Base-by-base conservation (phyloP, 2,329 filamentous ascomycete species). In the Penicillium sp. region DNA sequence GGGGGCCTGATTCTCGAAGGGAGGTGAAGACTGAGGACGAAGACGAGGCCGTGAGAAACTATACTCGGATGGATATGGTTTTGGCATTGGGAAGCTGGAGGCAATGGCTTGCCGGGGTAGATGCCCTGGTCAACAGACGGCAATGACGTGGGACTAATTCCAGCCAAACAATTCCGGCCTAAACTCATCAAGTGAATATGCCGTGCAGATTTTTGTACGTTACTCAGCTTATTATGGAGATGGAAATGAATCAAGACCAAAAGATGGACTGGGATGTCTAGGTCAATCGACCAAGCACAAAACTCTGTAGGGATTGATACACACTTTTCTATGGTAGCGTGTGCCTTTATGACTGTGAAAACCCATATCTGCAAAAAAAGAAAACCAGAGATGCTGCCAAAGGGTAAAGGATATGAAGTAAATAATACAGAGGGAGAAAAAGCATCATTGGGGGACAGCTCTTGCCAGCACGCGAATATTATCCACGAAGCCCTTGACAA, bases 401-500 rank as follows among this genome's bases (percentile, higher is more conserved):
- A 43, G 6, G 55, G 24, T 27, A 36, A 39, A 41, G 41, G 38
- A 55, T 40, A 39, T 60, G 34, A 41, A 46, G 58, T 60, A 56
- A 47, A 59, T 60, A 49, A 50, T 60, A 63, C 53, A 61, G 48
- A 55, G 56, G 32, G 53, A 51, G 24, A 60, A 52, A 52, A 55
- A 41, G 50, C 29, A 39, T 67, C 53, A 72, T 46, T 63, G 62
- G 16, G 73, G 74, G 11, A 76, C 72, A 24, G 72, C 67, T 50
- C 75, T 71, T 47, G 75, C 76, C 53, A 80, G 62, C 16, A 79
- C 64, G 50, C 77, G 69, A 22, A 79, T 71, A 58, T 80, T 80
- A 67, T 80, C 77, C 60, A 80, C 69, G 55, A 80, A 79, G 2
- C 77, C 76, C 55, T 76, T 76, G 29, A 80, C 67, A 4, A 80